Percentiles rank a stretch among this genome's conserved stretches.
Evolutionary conservation across 2,329 filamentous ascomycete genomes (phyloP).

Genomic region (Fusarium sp.): DNA sequence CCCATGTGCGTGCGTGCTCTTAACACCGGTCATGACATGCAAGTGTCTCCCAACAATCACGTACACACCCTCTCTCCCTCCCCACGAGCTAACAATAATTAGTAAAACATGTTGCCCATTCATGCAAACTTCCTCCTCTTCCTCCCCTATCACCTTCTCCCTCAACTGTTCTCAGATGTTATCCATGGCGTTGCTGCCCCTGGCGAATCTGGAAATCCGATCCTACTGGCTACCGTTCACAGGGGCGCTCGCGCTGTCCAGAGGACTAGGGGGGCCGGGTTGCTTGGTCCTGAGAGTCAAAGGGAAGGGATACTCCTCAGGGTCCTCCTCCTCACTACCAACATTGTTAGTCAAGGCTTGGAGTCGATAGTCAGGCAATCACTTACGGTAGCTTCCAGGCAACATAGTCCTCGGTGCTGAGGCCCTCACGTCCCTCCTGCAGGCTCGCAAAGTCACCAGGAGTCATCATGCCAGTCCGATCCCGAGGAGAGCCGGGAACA

Average conservation of each 20-base stretch:
- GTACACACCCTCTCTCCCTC: slow-evolving; percentile 4
- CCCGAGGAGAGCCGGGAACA: slow-evolving; percentile 91
- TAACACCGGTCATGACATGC: slow-evolving; percentile 40
- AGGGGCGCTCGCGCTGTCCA: slow-evolving; percentile 34
- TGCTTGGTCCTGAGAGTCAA: slow-evolving; percentile 68
- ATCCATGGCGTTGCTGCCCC: background rate
- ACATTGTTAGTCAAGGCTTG: slow-evolving; percentile 30
- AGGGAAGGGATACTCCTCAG: slow-evolving; percentile 75
- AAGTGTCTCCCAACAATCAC: slow-evolving; percentile 25
- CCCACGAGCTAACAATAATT: slow-evolving; percentile 25
- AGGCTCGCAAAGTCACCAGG: slow-evolving; percentile 97
- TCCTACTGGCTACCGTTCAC: slow-evolving; percentile 43
- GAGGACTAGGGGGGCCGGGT: slow-evolving; percentile 44
- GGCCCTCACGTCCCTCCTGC: slow-evolving; percentile 91
- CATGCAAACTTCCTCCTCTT: slow-evolving; percentile 30
- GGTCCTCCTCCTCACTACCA: slow-evolving; percentile 89
- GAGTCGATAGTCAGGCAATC: background rate
- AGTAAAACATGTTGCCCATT: slow-evolving; percentile 27
- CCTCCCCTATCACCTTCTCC: background rate
- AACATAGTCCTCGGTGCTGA: slow-evolving; percentile 97
- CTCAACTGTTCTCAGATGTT: background rate
- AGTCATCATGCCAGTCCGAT: slow-evolving; percentile 97
- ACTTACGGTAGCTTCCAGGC: slow-evolving; percentile 98
- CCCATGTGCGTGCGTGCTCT: slow-evolving; percentile 23
- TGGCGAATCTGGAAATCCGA: slow-evolving; percentile 5